Conservation (phyloP, 2,329 filamentous ascomycete species). For the Colletotrichum sp. region DNA sequence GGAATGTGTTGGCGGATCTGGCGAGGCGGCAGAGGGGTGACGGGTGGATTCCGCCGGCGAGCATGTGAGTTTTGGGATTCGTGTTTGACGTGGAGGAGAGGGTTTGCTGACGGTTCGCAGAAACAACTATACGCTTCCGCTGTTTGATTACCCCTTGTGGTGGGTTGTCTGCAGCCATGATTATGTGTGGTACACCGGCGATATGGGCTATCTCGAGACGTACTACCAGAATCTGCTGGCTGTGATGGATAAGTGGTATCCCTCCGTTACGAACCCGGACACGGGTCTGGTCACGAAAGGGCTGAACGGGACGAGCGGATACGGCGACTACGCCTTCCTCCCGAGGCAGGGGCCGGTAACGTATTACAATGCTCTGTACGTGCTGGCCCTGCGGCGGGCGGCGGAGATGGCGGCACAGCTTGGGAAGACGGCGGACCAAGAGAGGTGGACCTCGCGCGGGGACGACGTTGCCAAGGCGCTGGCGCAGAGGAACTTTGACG, state of each 20-base stretch:
- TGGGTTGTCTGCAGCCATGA: constrained; percentile 56
- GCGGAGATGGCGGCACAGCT: constrained; percentile 43
- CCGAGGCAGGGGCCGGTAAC: constrained; percentile 50
- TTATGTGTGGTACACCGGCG: constrained; percentile 54
- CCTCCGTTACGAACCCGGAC: constrained; percentile 39
- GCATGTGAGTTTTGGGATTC: constrained; percentile 42
- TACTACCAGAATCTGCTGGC: constrained; percentile 46
- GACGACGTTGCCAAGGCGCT: constrained; percentile 37
- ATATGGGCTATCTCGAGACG: constrained; percentile 41
- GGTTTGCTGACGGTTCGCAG: constrained; percentile 25
- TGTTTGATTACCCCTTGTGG: constrained; percentile 59
- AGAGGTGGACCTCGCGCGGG: constrained; percentile 44
- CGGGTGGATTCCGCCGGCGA: constrained; percentile 60
- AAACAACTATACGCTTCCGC: constrained; percentile 48
- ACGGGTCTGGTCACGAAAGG: constrained; percentile 48
- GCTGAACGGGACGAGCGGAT: constrained; percentile 31
- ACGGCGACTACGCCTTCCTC: constrained; percentile 59
- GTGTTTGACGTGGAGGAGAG: neutral
- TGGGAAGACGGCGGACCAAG: constrained; percentile 34
- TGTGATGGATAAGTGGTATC: constrained; percentile 51
- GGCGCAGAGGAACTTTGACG: constrained; percentile 45
- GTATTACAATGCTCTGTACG: constrained; percentile 58
- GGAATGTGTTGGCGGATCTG: constrained; percentile 55
- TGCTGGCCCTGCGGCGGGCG: constrained; percentile 48
- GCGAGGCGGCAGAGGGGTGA: constrained; percentile 52